Base-by-base conservation (phyloP, 2,329 filamentous ascomycete species). In the Penicillium sp. region DNA sequence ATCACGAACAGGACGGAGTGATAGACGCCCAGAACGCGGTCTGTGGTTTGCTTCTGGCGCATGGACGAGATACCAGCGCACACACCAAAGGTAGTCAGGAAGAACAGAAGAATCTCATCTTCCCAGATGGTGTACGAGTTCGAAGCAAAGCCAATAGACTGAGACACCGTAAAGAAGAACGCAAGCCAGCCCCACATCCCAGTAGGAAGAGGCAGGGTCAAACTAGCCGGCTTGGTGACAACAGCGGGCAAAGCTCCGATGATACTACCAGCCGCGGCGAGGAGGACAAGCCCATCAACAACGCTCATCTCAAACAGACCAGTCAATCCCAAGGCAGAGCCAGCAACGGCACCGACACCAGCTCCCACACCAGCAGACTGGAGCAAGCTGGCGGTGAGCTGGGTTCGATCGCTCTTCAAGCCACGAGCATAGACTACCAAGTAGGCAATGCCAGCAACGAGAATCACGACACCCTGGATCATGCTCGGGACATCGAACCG, bases 101-200 rank as follows among this genome's bases (percentile, higher is more conserved):
- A 93, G 77, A 96, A 96, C 3, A 96, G 81, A 4, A 96, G 82
- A 52, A 97, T 97, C 13, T 91, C 90, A 68, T 99, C 94, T 76
- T 99, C 94, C 92, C 94, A 99, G 62, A 99, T 96, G 0, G 93
- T 97, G 75, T 92, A 99, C 0, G 94, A 99, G 75, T 99, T 99
- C 3, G 94, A 94, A 0, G 93, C 93, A 71, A 97, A 99, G 7
- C 94, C 93, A 48, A 90, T 79, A n/a, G 92, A 95, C 68, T 96
- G 91, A 57, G 89, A 86, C n/a, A 92, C 72, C 0, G 92, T 92
- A 63, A 96, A 91, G 13, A 92, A 71, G 24, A 91, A 79, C 5
- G 91, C 87, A 55, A 96, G 78, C 87, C 90, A 93, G n/a, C 91
- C 89, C 92, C 93, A 99, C 50, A 92, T 77, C 0, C 85, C 89